phyloP scores from a whole-genome alignment of 805 yeast genomes.

The Candida adriatica region DNA sequence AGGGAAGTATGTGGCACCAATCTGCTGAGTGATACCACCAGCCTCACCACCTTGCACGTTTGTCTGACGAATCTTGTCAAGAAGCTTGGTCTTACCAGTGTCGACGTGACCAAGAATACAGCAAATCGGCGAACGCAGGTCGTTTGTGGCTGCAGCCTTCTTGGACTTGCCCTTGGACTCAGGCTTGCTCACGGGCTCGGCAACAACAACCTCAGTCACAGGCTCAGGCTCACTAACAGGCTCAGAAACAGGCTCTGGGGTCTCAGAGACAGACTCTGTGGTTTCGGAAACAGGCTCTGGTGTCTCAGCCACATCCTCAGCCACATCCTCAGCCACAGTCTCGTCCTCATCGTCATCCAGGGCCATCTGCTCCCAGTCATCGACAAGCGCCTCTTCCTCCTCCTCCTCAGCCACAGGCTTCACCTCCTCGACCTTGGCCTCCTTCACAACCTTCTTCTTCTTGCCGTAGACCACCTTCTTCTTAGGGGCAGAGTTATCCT shows the following conservation, averaged over 20 bases:
- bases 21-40: constrained; percentile 99
- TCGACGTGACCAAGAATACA: constrained; percentile 99
- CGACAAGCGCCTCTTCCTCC: constrained; percentile 44
- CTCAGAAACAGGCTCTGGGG: constrained; percentile 8
- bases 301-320: neutral
- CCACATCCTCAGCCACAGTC: constrained; percentile 46
- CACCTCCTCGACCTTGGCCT: constrained; percentile 23
- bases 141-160: constrained; percentile 19
- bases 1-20: constrained; percentile 99
- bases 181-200: constrained; percentile 15
- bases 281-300: neutral
- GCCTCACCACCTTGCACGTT: constrained; percentile 99
- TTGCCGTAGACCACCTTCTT: constrained; percentile 58
- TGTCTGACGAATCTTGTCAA: constrained; percentile 96
- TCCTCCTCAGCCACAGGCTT: constrained; percentile 19
- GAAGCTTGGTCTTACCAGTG: constrained; percentile 96
- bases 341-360: constrained; percentile 54
- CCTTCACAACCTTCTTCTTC: constrained; percentile 49
- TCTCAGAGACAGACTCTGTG: constrained; percentile 19
- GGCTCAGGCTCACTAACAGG: constrained; percentile 17
- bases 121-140: constrained; percentile 97
- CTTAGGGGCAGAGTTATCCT: constrained; percentile 30
- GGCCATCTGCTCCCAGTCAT: constrained; percentile 82
- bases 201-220: neutral
- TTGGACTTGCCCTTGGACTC: constrained; percentile 11